A percentile compares a stretch with the other conserved stretches of the same genome.
Conservation (phyloP, 805 yeast genomes). For the Starmerella sirachaensis region DNA sequence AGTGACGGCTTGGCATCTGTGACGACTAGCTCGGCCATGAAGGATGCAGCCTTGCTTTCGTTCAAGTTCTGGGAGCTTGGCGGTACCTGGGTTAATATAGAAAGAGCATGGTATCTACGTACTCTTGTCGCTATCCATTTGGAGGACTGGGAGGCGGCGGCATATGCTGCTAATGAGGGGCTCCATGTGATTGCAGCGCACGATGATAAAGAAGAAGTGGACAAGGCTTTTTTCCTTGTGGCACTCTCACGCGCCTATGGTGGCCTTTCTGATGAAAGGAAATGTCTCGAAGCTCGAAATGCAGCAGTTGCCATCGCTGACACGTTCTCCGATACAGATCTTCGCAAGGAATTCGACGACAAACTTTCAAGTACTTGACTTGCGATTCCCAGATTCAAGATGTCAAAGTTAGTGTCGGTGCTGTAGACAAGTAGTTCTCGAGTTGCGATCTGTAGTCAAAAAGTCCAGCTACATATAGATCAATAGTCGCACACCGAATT, state of each 20-base stretch:
- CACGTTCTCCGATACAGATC: not conserved
- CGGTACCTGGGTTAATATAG: constrained; percentile 1
- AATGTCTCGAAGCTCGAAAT: not conserved
- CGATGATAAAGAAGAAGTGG: constrained; percentile 4
- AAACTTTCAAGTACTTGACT: too few relatives aligned
- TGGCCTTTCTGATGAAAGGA: not conserved
- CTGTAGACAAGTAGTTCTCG: too few relatives aligned
- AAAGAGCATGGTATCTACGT: constrained; percentile 2
- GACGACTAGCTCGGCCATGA: not conserved
- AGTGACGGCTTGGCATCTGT: not conserved
- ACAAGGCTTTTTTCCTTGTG: not conserved
- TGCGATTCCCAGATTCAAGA: too few relatives aligned
- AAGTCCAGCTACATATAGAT: too few relatives aligned
- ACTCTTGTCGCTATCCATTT: not conserved
- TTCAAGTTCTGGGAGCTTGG: not conserved
- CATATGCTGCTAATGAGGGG: not conserved
- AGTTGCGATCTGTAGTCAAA: too few relatives aligned
- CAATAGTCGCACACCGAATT: too few relatives aligned
- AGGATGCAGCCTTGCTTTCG: not conserved
- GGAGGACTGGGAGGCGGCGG: not conserved
- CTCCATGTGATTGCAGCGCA: not conserved
- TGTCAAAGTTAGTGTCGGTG: too few relatives aligned
- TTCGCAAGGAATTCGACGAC: not conserved
- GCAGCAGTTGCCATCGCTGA: not conserved
- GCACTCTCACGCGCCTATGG: constrained; percentile 1